phyloP scores from a whole-genome alignment of 225 moss, liverwort and hornwort genomes.

The Bryum argenteum region DNA sequence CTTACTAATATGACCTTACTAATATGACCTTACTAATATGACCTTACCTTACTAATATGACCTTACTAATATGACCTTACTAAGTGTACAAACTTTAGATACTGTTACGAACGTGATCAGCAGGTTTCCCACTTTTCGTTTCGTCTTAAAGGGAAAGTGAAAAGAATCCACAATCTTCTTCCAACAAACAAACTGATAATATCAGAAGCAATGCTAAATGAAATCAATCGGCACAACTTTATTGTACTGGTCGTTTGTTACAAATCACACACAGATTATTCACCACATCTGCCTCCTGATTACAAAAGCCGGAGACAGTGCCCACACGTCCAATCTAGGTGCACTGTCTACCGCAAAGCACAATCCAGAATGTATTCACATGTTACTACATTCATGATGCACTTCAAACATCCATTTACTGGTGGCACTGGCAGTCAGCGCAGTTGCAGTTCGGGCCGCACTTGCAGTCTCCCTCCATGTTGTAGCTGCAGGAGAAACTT shows the following conservation, averaged over 20 bases:
- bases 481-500: conserved; percentile 29
- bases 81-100: no score
- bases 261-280: conserved; percentile 24
- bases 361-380: conserved; percentile 6
- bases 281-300: conserved; percentile 14
- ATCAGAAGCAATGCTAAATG: not conserved
- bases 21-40: no score
- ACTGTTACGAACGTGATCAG: no score
- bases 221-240: conserved; percentile 1
- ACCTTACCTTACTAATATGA: no score
- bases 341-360: conserved; percentile 3
- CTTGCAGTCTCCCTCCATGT: conserved; percentile 39
- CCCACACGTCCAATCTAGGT: not conserved
- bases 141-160: no score
- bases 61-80: no score
- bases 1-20: no score
- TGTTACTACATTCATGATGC: conserved; percentile 10
- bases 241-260: not conserved
- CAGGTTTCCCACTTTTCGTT: no score
- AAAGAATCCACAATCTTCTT: no score
- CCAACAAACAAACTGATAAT: no score
- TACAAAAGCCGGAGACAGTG: conserved; percentile 9
- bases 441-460: conserved; percentile 41
- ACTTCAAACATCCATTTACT: conserved; percentile 4
- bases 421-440: conserved; percentile 41